Base-by-base conservation (phyloP, 495 filamentous ascomycete species). In the Neurospora sp. region DNA sequence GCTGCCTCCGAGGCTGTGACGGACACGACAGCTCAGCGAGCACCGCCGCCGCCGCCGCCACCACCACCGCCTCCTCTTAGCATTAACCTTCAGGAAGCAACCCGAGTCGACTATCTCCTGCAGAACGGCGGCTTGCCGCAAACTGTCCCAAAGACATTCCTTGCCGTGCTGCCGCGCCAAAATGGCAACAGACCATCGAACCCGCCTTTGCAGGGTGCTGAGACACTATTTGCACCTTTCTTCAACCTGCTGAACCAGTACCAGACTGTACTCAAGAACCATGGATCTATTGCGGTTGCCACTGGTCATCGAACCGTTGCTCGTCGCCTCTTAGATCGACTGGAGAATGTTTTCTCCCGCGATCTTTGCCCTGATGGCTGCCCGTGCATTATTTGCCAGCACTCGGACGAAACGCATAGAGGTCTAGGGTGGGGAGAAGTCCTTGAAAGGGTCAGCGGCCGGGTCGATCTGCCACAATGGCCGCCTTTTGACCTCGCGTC, bases 381-480 rank as follows among this genome's bases (percentile, higher is more conserved):
- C 79, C 81, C 82, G 27, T 87, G 94, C 80, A 81, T 92, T 69
- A 91, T 97, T 85, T 98, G 94, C 77, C 86, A 92, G 48, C 75
- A 81, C 41, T 79, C 82, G 5, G 86, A 86, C 37, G 86, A 90
- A 69, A 84, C 85, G 3, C 87, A 86, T 54, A 83, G 87, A 41
- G 94, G 94, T 2, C 85, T 98, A n/a, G 94, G 93, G 75, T 99
- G 96, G 96, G 94, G 95, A 2, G 96, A 98, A 76, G 93, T 98
- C 8, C 85, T 99, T 35, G 96, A 99, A 82, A 89, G 93, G 75
- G 94, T 97, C 7, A 94, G 93, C 72, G 94, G 94, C 9, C 89
- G 94, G 72, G 86, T 92, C 38, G 92, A 96, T 69, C 85, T 98
- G 59, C 96, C 96, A 4, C 82, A 83, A 54, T 97, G 94, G 94